phyloP scores from a whole-genome alignment of 2,329 filamentous ascomycete genomes.

The Aspergillus texensis region DNA sequence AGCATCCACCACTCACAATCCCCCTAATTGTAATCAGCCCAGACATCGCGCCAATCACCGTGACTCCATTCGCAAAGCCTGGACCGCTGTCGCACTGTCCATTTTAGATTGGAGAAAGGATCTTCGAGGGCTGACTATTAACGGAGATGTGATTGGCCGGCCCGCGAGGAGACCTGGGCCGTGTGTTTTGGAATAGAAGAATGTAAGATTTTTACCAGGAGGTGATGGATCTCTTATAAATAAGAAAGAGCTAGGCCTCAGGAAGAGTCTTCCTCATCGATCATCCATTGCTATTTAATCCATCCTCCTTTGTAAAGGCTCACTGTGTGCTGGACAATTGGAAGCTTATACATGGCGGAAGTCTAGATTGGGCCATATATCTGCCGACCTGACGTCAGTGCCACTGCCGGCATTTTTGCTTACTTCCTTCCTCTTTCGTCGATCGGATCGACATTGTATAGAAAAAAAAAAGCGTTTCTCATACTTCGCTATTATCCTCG shows the following conservation, averaged over 20 bases:
- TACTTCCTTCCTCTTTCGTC: conserved; percentile 2
- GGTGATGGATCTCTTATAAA: neutral
- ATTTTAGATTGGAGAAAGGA: neutral
- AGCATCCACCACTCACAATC: conserved; percentile 1
- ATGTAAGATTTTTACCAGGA: neutral
- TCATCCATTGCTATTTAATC: neutral
- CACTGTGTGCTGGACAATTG: neutral
- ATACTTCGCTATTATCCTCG: neutral
- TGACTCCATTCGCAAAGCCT: neutral
- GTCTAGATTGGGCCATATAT: conserved; percentile 10
- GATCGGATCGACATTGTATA: neutral
- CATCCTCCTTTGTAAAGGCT: neutral
- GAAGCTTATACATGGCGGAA: neutral
- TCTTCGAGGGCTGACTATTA: conserved; percentile 13
- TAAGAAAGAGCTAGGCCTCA: neutral
- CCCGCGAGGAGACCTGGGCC: neutral
- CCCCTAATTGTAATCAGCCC: conserved; percentile 10
- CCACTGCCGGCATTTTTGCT: conserved; percentile 4
- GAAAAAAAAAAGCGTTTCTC: neutral
- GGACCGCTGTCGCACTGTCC: neutral
- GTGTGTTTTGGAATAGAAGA: neutral
- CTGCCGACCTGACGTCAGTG: conserved; percentile 12
- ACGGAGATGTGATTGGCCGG: conserved; percentile 11
- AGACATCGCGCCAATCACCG: conserved; percentile 6
- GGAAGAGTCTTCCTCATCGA: neutral